Base-by-base conservation (phyloP, 1,284 basidiomycete species). In the Fomitopsis palustris region DNA sequence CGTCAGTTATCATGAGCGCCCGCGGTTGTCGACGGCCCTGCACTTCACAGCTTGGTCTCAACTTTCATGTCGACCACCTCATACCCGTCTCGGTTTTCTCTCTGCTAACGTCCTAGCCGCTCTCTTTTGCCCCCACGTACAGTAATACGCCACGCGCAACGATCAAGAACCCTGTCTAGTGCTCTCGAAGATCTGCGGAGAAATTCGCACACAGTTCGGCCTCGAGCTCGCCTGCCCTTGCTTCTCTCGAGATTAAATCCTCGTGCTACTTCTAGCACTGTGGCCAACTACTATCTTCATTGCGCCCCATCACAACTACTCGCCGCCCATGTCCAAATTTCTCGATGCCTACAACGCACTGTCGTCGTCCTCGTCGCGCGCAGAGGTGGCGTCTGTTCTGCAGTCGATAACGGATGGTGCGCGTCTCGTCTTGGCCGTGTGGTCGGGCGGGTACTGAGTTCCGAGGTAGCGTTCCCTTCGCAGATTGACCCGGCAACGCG, bases 321-420 rank as follows among this genome's bases (percentile, higher is more conserved):
- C 25, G 23, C 41, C 23, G 25, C 38, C 21, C 53, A 75, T 75
- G 73, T 69, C 72, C 56, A 62, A 58, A 14, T 67, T 70, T 55
- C 69, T 69, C 58, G 68, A 74, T 61, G 67, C 76, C 41, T 87
- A 86, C 68, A 72, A 72, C 55, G 72, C 77, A 41, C 77, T 85
- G 59, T 75, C 80, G 21, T 53, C 76, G 27, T 72, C 79, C 17
- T 80, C 82, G 1, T 63, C 77, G 33, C 74, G 78, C 61, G 62
- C 69, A n/a, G 76, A 83, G 52, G 77, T 84, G 52, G 64, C 75
- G 37, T 63, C 69, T n/a, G 77, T 78, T 14, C 75, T 85, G 39
- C 75, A 80, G 66, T 75, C 78, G 35, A 79, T 85, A 56, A 76
- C 78, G 62, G 72, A 76, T 62, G 77, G 84, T 81, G 58, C 41